Percentiles rank a stretch among this genome's conserved stretches.
These are phyloP conservation scores for Quercus aquifolioides DNA, from an alignment of 306 rosid genomes.

Conservation along the genomic window DNA sequence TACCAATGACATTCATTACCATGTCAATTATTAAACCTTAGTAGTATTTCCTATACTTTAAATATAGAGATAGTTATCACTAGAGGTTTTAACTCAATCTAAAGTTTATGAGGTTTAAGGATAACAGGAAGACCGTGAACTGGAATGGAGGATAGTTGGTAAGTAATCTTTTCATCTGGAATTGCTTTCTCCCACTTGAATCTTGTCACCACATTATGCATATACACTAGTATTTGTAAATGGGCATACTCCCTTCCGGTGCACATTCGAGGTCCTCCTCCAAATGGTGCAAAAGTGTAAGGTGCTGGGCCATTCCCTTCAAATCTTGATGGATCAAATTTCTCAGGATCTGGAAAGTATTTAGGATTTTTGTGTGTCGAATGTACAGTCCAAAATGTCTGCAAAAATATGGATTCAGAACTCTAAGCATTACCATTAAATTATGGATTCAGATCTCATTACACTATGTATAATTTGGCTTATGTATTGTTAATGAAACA, in stretches of 20 bases:
- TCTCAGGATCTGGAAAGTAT: slow-evolving; percentile 31
- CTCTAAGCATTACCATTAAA: too few species aligned
- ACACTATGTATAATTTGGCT: too few species aligned
- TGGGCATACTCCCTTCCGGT: slow-evolving; percentile 31
- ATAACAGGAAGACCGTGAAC: slow-evolving; percentile 27
- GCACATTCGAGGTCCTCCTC: slow-evolving; percentile 39
- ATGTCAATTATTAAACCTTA: too few species aligned
- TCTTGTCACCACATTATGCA: slow-evolving; percentile 30
- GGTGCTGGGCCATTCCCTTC: slow-evolving; percentile 32
- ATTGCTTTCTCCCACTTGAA: slow-evolving; percentile 29
- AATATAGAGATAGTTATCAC: too few species aligned
- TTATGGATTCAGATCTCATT: too few species aligned
- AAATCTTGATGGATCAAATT: slow-evolving; percentile 47
- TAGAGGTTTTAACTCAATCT: too few species aligned
- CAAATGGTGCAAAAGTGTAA: slow-evolving; percentile 33
- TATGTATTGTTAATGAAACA: not conserved
- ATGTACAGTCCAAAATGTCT: slow-evolving; percentile 38
- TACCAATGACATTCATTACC: too few species aligned
- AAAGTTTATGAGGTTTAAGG: not conserved
- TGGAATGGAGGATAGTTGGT: slow-evolving; percentile 16
- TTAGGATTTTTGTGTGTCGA: slow-evolving; percentile 27
- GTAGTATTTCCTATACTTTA: too few species aligned
- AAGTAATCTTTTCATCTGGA: slow-evolving; percentile 28
- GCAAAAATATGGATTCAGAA: not conserved
- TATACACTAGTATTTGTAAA: slow-evolving; percentile 28